A percentile compares a stretch with the other conserved stretches of the same genome.
Conservation (phyloP, 1,284 basidiomycete genomes). For the Pterulicium gracile region DNA sequence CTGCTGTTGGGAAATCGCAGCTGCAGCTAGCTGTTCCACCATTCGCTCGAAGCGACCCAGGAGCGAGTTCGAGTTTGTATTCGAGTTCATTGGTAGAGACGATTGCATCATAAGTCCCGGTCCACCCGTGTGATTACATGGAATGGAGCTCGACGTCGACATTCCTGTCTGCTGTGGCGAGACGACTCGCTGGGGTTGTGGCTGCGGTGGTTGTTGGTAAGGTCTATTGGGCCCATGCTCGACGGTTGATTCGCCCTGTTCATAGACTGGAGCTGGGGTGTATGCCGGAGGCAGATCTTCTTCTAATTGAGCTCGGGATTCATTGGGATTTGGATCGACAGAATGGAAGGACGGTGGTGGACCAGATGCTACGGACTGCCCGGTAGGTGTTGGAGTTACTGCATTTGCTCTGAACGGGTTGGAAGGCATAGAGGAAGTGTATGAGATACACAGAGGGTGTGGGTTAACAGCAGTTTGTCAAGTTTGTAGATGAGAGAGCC, state of each 20-base stretch:
- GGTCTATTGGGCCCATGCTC: background rate
- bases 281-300: constrained; percentile 1
- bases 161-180: background rate
- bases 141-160: background rate
- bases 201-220: background rate
- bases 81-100: background rate
- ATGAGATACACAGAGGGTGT: no score
- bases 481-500: no score
- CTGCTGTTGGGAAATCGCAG: background rate
- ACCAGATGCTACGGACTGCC: background rate
- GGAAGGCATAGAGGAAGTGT: no score
- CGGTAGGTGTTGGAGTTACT: background rate
- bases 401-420: background rate
- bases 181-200: background rate
- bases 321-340: background rate
- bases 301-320: background rate
- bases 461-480: no score
- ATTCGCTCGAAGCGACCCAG: background rate
- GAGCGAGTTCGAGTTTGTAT: no score
- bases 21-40: background rate
- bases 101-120: background rate
- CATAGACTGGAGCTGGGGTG: background rate
- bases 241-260: background rate
- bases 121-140: background rate
- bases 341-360: background rate